A percentile compares a stretch with the other conserved stretches of the same genome.
These are phyloP conservation scores for Cubamyces sp. DNA, from an alignment of 768 basidiomycete species.

Conservation along the genomic window DNA sequence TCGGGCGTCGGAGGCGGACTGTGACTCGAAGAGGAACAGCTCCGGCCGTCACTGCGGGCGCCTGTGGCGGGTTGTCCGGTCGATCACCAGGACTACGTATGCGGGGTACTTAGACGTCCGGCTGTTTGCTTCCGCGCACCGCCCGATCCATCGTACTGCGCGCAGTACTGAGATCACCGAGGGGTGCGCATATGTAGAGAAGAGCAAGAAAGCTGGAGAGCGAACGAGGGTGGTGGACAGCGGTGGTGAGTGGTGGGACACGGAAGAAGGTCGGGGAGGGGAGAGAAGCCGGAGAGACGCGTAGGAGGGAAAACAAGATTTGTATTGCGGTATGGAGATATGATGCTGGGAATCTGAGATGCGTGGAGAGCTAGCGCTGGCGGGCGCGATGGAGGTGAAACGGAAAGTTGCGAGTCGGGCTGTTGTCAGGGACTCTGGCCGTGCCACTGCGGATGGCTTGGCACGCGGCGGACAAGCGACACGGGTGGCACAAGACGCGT, in stretches of 20 bases:
- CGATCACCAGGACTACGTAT: conserved; percentile 21
- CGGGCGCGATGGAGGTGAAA: conserved; percentile 19
- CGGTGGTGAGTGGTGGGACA: neutral
- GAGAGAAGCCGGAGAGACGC: conserved; percentile 13
- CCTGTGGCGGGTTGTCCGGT: conserved; percentile 12
- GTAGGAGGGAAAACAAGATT: conserved; percentile 7
- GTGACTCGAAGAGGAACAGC: conserved; percentile 14
- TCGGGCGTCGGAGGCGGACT: neutral
- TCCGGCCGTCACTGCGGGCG: conserved; percentile 14
- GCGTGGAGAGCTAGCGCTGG: conserved; percentile 9
- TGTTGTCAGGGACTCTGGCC: conserved; percentile 15
- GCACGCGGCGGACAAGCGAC: neutral
- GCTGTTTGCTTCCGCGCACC: conserved; percentile 24
- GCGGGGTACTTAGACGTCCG: conserved; percentile 7
- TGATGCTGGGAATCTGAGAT: conserved; percentile 24
- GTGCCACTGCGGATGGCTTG: conserved; percentile 5
- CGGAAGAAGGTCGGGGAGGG: conserved; percentile 17
- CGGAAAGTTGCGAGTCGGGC: conserved; percentile 21
- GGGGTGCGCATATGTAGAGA: neutral
- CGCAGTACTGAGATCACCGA: neutral
- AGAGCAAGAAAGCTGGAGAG: neutral
- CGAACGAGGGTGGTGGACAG: neutral
- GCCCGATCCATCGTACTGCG: conserved; percentile 1
- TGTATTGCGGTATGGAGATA: conserved; percentile 16
- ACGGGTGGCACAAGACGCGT: neutral